Base-by-base conservation (phyloP, 2,329 filamentous ascomycete genomes). In the Colletotrichum sidae region DNA sequence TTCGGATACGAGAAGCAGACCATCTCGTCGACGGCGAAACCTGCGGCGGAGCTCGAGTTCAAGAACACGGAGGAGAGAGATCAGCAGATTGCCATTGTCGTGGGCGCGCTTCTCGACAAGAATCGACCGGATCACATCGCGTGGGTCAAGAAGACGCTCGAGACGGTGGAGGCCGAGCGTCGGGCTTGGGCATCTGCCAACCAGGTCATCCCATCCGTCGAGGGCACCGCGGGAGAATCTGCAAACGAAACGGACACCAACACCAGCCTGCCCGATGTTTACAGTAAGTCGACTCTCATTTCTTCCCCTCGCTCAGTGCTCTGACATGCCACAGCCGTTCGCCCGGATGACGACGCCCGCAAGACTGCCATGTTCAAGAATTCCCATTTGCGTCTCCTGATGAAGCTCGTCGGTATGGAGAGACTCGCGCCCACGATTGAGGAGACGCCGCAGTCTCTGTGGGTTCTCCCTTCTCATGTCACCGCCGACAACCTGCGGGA, bases 1-100 rank as follows among this genome's bases (percentile, higher is more conserved):
- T 94, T 94, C 72, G 96, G 96, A 0, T 91, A 93, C 70, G 94
- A 97, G 72, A 92, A 90, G 73, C 93, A 95, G 69, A 87, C 90
- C 0, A 75, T 90, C 33, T 85, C 86, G 25, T 25, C 25, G 17
- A 82, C 84, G 15, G 86, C 89, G 9, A 88, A 87, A 69, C 87
- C 93, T 4, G 93, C 90, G 0, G 92, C 92, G 10, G 92, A 96
- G 73, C 83, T 99, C 17, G 92, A 96, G 71, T 92, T 99, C 70
- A 92, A 91, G 71, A 85, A 89, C 47, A 87, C 86, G 1, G 86
- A 91, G 68, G 89, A 91, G 46, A 83, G 81, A 17, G 88, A 91
- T 51, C 85, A 90, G 64, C 91, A 95, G 75, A 86, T 98, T 68
- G 91, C 87, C 13, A 91, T 97, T 58, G 92, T 90, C 5, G 91